A percentile compares a stretch with the other conserved stretches of the same genome.
Evolutionary conservation across 208 protist species (phyloP).

Genomic region (Lotmaria passim): DNA sequence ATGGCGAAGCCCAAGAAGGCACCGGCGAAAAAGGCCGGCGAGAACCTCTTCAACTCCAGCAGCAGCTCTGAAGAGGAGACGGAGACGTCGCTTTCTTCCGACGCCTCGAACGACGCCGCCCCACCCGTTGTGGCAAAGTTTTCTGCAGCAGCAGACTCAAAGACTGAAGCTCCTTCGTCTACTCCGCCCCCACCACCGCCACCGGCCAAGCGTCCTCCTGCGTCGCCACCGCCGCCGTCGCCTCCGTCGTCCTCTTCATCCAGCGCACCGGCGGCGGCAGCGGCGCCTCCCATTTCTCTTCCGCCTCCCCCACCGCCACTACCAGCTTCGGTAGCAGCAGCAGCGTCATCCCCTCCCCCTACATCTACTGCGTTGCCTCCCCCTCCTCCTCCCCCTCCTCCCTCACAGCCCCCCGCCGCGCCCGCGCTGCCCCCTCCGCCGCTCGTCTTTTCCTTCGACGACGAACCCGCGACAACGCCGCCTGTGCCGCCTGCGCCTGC

Average conservation of each 20-base stretch:
- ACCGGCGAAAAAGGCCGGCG: background rate
- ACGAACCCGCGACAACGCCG: background rate
- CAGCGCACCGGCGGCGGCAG: background rate
- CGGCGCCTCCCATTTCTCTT: background rate
- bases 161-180: background rate
- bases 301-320: background rate
- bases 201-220: background rate
- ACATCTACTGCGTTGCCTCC: conserved; percentile 5
- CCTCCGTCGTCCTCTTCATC: background rate
- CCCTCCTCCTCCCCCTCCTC: conserved; percentile 17
- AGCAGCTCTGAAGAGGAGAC: conserved; percentile 11
- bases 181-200: background rate
- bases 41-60: conserved; percentile 9
- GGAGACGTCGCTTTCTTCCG: background rate
- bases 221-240: background rate
- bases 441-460: conserved; percentile 25
- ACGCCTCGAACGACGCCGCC: conserved; percentile 1
- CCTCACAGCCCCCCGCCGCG: conserved; percentile 4
- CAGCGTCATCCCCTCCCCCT: background rate
- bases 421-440: conserved; percentile 19
- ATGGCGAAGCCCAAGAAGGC: conserved; percentile 9
- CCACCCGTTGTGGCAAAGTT: background rate
- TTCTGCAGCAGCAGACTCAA: background rate
- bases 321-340: background rate
- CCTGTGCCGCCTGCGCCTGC: background rate